Base-by-base conservation (phyloP, 73 alveolate genomes). In the Breviolum minutum region DNA sequence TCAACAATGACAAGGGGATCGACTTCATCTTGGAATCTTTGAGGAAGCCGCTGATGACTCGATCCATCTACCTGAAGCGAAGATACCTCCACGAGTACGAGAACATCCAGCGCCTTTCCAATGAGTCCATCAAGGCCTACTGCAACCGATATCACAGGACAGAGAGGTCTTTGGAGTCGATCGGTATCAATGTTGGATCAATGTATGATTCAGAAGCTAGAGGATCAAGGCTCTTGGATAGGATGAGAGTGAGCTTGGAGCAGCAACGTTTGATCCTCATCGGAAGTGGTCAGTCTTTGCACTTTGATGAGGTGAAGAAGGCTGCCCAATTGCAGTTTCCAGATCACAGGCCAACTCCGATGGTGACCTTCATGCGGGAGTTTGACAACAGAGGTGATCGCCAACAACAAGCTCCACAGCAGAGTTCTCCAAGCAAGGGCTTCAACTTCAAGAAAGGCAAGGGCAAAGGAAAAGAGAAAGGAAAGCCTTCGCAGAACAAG, bases 61-160 rank as follows among this genome's bases (percentile, higher is more conserved):
- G 79, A 2, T 27, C 61, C 27, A 62, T 85, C n/a, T 85, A 85
- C 79, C n/a, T 85, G 30, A 85, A 85, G 79, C 6, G 94, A 8
- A 54, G 62, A n/a, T 85, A 22, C 94, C 94, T 85, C 14, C 94
- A 26, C 94, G 94, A 85, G 40, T 85, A 24, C 8, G 94, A 85
- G 62, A 54, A 60, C 60, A 20, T 85, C 69, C 62, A 20, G 12
- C 76, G 94, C 0, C 4, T 2, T 62, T n/a, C 61, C 60, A 40
- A 13, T 24, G 94, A 85, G 63, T 6, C 64, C 16, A 85, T 62
- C 30, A 22, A 29, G 63, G 7, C 80, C 61, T 85, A 60, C n/a
- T 61, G 79, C 94, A 85, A 85, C 79, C 24, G 94, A 13, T 85
- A 61, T n/a, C 79, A 85, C 27, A n/a, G 94, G 30, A 26, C 29